Base-by-base conservation (phyloP, 139 green algal species). In the Chlamydomonas eustigma region DNA sequence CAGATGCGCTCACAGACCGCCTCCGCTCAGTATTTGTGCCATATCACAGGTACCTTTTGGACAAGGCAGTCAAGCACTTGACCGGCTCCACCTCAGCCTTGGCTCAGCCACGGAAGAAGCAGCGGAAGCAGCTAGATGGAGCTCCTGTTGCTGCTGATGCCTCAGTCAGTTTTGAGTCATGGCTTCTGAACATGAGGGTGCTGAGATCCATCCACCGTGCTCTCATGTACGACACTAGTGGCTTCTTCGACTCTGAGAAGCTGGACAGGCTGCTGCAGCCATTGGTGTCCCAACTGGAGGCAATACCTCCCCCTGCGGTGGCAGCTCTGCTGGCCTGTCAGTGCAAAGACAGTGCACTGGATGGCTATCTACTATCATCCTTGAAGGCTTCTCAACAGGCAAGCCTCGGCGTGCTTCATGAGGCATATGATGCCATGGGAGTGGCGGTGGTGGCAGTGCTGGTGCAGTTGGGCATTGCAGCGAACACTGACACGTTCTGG, bases 11-110 rank as follows among this genome's bases (percentile, higher is more conserved):
- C 6, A 51, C 89, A 0, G 76, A 90, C 32, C 81, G 88, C 25
- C 84, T 98, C 37, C 88, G 91, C 68, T 91, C 85, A 0, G 86
- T 98, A 4, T 95, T 98, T 74, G 88, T 91, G 63, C 94, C 94
- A 25, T 97, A 96, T 78, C 92, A 81, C 84, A 76, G 81, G 36
- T 76, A 94, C 69, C 52, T 97, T 25, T 35, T 89, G 32, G 83
- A 92, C 32, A 2, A 76, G 22, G 72, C 75, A 12, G 51, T 93
- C 3, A 69, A 77, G 25, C 76, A 87, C 35, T 85, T 95, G 28
- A 50, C 71, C 4, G 78, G 84, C n/a, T 64, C 64, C 2, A 44
- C 38, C 1, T 28, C 4, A 0, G 73, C 44, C 12, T 12, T 22
- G 38, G 37, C 64, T 65, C 76, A 32, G 52, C 52, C 65, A 18